phyloP scores from a whole-genome alignment of 345 rosid species.

The Populus simonii region DNA sequence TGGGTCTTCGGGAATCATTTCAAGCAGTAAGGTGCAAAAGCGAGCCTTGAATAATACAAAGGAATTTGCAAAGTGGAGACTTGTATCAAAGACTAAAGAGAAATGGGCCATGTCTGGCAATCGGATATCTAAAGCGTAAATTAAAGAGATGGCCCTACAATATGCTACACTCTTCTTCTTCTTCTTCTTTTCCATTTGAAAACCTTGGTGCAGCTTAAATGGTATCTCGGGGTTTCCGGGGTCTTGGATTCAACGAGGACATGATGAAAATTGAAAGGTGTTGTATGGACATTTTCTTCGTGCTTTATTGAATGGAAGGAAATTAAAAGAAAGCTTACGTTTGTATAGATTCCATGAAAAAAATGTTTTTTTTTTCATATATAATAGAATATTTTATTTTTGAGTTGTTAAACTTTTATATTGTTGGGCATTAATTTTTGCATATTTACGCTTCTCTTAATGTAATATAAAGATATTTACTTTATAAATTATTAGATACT shows the following conservation, averaged over 20 bases:
- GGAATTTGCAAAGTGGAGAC: slow-evolving; percentile 25
- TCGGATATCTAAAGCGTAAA: slow-evolving; percentile 16
- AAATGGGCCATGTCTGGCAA: slow-evolving; percentile 8
- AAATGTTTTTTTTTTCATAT: no score
- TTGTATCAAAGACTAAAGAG: slow-evolving; percentile 21
- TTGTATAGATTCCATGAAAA: not conserved
- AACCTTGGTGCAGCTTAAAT: slow-evolving; percentile 2
- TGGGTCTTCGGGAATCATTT: slow-evolving; percentile 35
- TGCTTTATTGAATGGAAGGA: not conserved
- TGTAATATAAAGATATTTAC: no score
- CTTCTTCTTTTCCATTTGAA: not conserved
- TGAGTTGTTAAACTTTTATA: no score
- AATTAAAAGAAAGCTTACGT: not conserved
- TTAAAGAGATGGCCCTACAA: slow-evolving; percentile 19
- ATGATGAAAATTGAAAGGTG: not conserved
- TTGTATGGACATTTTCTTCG: not conserved
- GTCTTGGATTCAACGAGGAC: not conserved
- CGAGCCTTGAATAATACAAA: slow-evolving; percentile 23
- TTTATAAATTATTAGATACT: no score
- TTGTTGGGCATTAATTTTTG: no score
- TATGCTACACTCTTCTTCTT: not conserved
- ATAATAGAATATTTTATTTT: not conserved
- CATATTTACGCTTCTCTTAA: no score
- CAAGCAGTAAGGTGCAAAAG: slow-evolving; percentile 27
- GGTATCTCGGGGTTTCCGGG: not conserved